phyloP scores from a whole-genome alignment of 768 basidiomycete species.

The Tulasnella sp. region DNA sequence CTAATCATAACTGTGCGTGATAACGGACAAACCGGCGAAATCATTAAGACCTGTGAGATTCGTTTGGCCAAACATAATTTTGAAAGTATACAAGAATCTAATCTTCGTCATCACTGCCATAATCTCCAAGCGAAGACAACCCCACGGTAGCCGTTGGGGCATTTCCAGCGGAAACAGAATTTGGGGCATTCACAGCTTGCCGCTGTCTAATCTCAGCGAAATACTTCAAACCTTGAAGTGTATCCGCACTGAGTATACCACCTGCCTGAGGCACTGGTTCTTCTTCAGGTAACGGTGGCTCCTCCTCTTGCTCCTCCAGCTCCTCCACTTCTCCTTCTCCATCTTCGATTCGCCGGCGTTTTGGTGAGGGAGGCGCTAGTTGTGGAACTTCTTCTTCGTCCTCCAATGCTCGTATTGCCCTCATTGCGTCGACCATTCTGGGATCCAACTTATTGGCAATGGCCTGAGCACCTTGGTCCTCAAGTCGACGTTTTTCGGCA shows the following conservation, averaged over 20 bases:
- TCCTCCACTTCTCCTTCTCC: conserved; percentile 24
- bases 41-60: too few relatives aligned
- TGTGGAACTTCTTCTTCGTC: conserved; percentile 41
- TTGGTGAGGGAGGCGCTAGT: conserved; percentile 20
- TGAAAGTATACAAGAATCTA: too few relatives aligned
- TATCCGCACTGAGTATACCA: conserved; percentile 69
- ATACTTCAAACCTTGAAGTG: conserved; percentile 79
- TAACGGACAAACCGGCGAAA: too few relatives aligned
- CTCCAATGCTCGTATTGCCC: conserved; percentile 75
- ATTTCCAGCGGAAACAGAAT: conserved; percentile 23
- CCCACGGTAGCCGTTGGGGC: conserved; percentile 27
- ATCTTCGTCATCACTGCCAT: conserved; percentile 64
- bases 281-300: conserved; percentile 23
- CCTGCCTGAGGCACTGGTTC: conserved; percentile 29
- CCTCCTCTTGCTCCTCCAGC: conserved; percentile 26
- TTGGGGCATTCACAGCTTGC: conserved; percentile 26
- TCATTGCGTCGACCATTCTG: conserved; percentile 77
- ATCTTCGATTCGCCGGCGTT: conserved; percentile 23
- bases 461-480: conserved; percentile 74
- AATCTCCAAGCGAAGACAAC: conserved; percentile 54
- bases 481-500: conserved; percentile 68
- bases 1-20: too few relatives aligned
- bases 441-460: conserved; percentile 76
- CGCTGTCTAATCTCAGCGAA: conserved; percentile 77
- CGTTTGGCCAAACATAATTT: too few relatives aligned